phyloP scores from a whole-genome alignment of 176 grass and related monocot species.

The Miscanthus lutarioriparius region DNA sequence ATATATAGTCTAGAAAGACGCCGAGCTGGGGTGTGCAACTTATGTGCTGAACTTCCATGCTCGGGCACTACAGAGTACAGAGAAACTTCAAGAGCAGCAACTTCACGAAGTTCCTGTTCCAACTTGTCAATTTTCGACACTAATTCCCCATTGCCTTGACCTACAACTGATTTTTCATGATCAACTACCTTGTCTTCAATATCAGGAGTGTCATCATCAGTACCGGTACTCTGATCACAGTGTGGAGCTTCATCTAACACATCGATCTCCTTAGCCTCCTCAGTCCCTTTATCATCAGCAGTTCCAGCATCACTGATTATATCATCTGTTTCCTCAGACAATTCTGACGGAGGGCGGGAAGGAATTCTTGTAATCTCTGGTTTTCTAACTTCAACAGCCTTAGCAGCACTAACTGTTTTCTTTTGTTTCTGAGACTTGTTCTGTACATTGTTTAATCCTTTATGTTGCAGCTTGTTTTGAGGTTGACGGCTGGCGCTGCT shows the following conservation, averaged over 20 bases:
- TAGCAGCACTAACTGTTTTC: constrained; percentile 46
- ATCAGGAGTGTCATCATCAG: constrained; percentile 88
- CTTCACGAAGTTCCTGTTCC: constrained; percentile 90
- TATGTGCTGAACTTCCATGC: constrained; percentile 85
- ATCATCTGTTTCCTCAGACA: constrained; percentile 73
- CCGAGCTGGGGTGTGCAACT: constrained; percentile 91
- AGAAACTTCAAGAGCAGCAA: constrained; percentile 88
- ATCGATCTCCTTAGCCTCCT: constrained; percentile 95
- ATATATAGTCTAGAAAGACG: constrained; percentile 78
- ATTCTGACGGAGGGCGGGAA: constrained; percentile 57
- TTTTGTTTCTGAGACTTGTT: constrained; percentile 66
- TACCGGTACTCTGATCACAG: constrained; percentile 89
- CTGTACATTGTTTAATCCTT: constrained; percentile 58
- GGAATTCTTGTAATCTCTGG: constrained; percentile 49
- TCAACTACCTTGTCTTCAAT: constrained; percentile 68
- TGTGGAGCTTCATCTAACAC: constrained; percentile 87
- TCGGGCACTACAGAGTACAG: constrained; percentile 75
- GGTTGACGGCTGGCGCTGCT: constrained; percentile 43
- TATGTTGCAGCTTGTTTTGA: constrained; percentile 69
- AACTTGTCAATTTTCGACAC: constrained; percentile 66
- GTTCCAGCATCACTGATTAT: constrained; percentile 55
- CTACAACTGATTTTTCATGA: constrained; percentile 53
- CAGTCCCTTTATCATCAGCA: constrained; percentile 59
- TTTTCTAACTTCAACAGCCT: constrained; percentile 52
- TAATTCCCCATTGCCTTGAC: constrained; percentile 49